phyloP scores from a whole-genome alignment of 2,329 filamentous ascomycete species.

The Teratosphaeria gauchensis region DNA sequence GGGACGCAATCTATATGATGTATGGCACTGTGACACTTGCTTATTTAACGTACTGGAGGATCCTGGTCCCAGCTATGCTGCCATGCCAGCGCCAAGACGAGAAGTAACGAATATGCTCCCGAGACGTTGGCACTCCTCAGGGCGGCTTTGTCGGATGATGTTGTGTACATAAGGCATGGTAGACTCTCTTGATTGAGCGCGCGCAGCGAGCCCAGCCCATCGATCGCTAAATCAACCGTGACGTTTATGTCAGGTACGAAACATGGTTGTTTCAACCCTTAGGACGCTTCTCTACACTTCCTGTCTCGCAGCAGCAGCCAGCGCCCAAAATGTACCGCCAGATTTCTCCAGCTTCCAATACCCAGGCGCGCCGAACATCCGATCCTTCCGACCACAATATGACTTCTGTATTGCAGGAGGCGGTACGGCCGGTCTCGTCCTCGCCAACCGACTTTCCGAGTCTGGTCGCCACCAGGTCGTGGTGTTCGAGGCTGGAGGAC shows the following conservation, averaged over 20 bases:
- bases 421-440: constrained; percentile 14
- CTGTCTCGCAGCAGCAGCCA: not conserved
- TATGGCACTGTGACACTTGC: not conserved
- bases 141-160: too few species aligned
- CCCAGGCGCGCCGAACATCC: not conserved
- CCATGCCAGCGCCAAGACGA: not conserved
- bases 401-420: constrained; percentile 11
- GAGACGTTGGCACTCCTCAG: too few species aligned
- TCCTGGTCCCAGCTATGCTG: not conserved
- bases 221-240: not conserved
- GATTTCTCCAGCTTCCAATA: not conserved
- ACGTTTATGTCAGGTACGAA: not conserved
- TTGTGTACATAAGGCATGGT: too few species aligned
- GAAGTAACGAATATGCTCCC: too few species aligned
- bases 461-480: constrained; percentile 4
- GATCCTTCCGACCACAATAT: not conserved
- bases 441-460: constrained; percentile 12
- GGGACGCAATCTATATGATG: not conserved
- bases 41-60: not conserved
- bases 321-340: not conserved
- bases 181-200: too few species aligned
- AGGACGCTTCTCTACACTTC: not conserved
- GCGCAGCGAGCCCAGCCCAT: too few species aligned
- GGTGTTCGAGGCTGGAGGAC: constrained; percentile 15
- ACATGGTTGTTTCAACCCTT: not conserved